Evolutionary conservation across 345 rosid genomes (phyloP).

Genomic region (Eucalyptus lansdowneana): DNA sequence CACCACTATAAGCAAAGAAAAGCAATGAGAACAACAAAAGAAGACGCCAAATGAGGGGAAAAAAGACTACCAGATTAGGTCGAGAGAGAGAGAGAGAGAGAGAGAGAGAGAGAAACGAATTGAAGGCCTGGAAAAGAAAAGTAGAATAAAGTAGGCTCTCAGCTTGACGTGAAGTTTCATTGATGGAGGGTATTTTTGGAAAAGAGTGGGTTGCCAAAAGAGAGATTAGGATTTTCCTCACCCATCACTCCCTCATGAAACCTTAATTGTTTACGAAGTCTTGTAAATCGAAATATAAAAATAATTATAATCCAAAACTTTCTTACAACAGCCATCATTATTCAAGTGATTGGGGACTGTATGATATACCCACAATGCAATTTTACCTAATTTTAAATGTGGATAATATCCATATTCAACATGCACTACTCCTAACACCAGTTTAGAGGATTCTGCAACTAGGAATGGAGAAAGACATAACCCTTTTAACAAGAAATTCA

Average conservation of each 20-base stretch:
- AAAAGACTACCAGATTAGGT: no score
- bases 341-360: not conserved
- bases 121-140: no score
- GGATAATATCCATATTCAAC: not conserved
- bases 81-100: no score
- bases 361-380: not conserved
- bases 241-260: not conserved
- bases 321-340: not conserved
- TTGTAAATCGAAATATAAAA: not conserved
- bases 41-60: no score
- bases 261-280: not conserved
- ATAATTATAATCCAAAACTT: not conserved
- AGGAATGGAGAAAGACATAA: not conserved
- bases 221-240: no score
- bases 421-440: not conserved
- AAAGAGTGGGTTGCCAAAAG: no score
- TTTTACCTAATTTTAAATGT: not conserved
- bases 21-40: no score
- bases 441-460: not conserved
- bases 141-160: no score
- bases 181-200: no score
- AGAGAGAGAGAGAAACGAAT: no score
- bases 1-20: no score
- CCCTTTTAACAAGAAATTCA: not conserved
- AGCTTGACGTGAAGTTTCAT: no score